Conservation (phyloP, 352 stramenopile genomes). For the Blastocystis sp. region DNA sequence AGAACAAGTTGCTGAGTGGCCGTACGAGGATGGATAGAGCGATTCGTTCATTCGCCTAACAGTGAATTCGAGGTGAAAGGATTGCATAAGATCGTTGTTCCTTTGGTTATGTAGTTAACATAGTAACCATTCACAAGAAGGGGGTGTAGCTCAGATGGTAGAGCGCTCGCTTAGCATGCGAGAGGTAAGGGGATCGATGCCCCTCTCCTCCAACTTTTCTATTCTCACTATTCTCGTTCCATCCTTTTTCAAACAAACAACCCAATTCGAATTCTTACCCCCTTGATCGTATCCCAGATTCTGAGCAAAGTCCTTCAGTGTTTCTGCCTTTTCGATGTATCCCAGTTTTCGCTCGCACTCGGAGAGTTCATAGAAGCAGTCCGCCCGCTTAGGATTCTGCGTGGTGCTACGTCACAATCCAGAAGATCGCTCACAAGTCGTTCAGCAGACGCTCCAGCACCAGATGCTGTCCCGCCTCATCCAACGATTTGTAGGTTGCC, state of each 20-base stretch:
- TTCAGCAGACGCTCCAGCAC: constrained; percentile 35
- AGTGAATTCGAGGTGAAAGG: too few relatives aligned
- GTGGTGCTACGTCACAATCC: background rate
- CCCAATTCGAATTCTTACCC: background rate
- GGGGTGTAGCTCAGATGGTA: constrained; percentile 57
- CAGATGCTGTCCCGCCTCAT: background rate
- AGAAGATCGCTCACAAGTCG: background rate
- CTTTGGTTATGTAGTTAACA: too few relatives aligned
- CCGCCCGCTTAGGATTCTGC: constrained; percentile 2
- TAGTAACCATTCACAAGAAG: background rate
- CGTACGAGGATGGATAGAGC: too few relatives aligned
- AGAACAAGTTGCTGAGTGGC: too few relatives aligned
- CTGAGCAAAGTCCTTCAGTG: constrained; percentile 8
- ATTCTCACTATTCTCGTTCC: background rate
- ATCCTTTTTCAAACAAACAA: background rate
- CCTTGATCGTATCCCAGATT: constrained; percentile 34
- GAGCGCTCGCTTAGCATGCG: constrained; percentile 56
- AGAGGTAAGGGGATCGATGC: constrained; percentile 57
- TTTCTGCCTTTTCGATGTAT: background rate
- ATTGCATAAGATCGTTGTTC: too few relatives aligned
- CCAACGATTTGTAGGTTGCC: background rate
- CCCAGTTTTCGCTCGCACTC: constrained; percentile 31
- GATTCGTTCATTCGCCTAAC: too few relatives aligned
- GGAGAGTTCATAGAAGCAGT: background rate
- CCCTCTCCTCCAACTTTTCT: constrained; percentile 51